Conservation (phyloP, 2,329 filamentous ascomycete genomes). For the Teratosphaeria destructans region DNA sequence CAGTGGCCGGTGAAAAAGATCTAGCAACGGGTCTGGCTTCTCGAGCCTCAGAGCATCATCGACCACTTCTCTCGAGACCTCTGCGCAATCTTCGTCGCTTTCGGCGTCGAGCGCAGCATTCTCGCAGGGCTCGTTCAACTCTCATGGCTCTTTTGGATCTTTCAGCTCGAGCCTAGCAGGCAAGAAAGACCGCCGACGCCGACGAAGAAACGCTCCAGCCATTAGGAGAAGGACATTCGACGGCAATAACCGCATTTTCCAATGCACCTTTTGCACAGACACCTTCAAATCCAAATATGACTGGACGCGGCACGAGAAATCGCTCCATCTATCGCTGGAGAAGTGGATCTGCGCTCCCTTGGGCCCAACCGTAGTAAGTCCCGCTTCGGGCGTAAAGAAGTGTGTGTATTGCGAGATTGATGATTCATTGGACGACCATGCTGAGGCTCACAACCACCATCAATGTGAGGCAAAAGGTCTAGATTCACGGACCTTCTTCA, state of each 20-base stretch:
- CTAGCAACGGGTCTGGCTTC: conserved; percentile 40
- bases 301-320: conserved; percentile 55
- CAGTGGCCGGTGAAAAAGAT: conserved; percentile 37
- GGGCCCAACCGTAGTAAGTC: conserved; percentile 44
- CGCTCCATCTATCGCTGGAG: conserved; percentile 57
- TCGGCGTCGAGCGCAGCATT: conserved; percentile 38
- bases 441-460: conserved; percentile 50
- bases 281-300: conserved; percentile 45
- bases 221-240: conserved; percentile 20
- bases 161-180: conserved; percentile 39
- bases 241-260: conserved; percentile 38
- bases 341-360: conserved; percentile 51
- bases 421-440: conserved; percentile 45
- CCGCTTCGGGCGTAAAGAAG: conserved; percentile 40
- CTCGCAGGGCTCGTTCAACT: conserved; percentile 47
- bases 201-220: conserved; percentile 27
- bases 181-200: conserved; percentile 47
- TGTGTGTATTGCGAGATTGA: conserved; percentile 50
- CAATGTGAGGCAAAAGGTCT: conserved; percentile 57
- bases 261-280: conserved; percentile 50
- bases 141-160: conserved; percentile 46
- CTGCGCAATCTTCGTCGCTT: conserved; percentile 14
- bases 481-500: conserved; percentile 53
- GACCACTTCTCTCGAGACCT: conserved; percentile 37
- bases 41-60: conserved; percentile 39